Evolutionary conservation across 306 rosid genomes (phyloP).

Genomic region (Sicyos baderoa): DNA sequence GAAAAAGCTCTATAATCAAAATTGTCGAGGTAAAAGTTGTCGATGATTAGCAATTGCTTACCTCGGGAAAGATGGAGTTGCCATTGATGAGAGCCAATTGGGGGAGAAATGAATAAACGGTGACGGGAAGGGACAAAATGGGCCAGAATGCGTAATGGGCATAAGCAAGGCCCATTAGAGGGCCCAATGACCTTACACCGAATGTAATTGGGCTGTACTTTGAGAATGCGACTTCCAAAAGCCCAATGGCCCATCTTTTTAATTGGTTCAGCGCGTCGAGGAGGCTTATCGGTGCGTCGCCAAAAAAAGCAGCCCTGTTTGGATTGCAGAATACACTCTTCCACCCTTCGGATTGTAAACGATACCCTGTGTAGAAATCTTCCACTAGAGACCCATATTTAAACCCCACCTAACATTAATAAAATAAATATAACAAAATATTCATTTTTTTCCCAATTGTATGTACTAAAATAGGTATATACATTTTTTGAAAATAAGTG

Average conservation of each 20-base stretch:
- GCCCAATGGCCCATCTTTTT: slow-evolving; percentile 33
- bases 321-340: slow-evolving; percentile 31
- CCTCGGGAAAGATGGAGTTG: slow-evolving; percentile 31
- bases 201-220: slow-evolving; percentile 25
- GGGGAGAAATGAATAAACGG: slow-evolving; percentile 32
- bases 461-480: too few species aligned
- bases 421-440: too few species aligned
- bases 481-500: too few species aligned
- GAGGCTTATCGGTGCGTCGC: slow-evolving; percentile 33
- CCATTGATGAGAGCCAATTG: slow-evolving; percentile 33
- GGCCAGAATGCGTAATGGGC: slow-evolving; percentile 23
- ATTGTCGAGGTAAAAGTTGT: too few species aligned
- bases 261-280: slow-evolving; percentile 25
- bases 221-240: slow-evolving; percentile 24
- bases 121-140: slow-evolving; percentile 27
- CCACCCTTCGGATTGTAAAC: slow-evolving; percentile 33
- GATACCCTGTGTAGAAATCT: slow-evolving; percentile 25
- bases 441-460: too few species aligned
- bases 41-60: background rate
- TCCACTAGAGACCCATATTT: slow-evolving; percentile 39
- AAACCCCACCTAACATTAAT: too few species aligned
- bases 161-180: slow-evolving; percentile 28
- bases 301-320: slow-evolving; percentile 27
- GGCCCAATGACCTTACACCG: slow-evolving; percentile 23
- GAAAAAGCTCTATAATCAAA: too few species aligned